Evolutionary conservation across 1,284 basidiomycete species (phyloP).

Genomic region (Heterobasidion irregulare): DNA sequence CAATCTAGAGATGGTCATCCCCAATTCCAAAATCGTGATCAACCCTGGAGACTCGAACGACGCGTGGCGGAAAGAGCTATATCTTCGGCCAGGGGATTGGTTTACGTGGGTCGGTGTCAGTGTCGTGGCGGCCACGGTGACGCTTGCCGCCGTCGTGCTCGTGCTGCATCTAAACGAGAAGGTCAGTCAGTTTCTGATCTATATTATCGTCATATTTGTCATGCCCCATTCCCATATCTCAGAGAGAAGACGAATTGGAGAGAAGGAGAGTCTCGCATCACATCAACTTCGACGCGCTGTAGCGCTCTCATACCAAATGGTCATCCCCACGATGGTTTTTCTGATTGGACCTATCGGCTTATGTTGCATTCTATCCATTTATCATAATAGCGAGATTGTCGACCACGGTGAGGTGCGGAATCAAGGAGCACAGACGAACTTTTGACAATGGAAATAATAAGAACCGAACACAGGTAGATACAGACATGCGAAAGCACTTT

Average conservation of each 20-base stretch:
- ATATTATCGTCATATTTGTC: neutral
- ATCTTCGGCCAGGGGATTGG: slow-evolving; percentile 93
- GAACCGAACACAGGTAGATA: too few relatives aligned
- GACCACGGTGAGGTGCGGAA: too few relatives aligned
- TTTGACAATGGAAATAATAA: too few relatives aligned
- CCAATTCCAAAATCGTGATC: slow-evolving; percentile 96
- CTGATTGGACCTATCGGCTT: too few relatives aligned
- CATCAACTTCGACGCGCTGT: slow-evolving; percentile 96
- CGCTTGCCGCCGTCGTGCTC: slow-evolving; percentile 79
- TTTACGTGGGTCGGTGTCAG: slow-evolving; percentile 94
- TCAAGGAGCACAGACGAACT: too few relatives aligned
- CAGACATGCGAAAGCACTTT: too few relatives aligned
- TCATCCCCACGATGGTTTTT: too few relatives aligned
- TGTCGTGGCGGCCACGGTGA: slow-evolving; percentile 65
- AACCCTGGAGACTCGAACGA: slow-evolving; percentile 47
- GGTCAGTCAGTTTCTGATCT: slow-evolving; percentile 31
- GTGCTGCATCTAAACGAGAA: slow-evolving; percentile 90
- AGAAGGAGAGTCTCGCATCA: slow-evolving; percentile 81
- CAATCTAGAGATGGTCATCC: slow-evolving; percentile 93
- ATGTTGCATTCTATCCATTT: too few relatives aligned
- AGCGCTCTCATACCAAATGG: neutral
- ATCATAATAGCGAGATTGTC: too few relatives aligned
- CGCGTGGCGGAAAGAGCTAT: slow-evolving; percentile 85
- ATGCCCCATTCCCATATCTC: slow-evolving; percentile 5
- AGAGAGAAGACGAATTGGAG: slow-evolving; percentile 92